Evolutionary conservation across 257 asterid genomes (phyloP), one percentile per base, ranked within the genome.

Genomic region (Solanum medicagineum): DNA sequence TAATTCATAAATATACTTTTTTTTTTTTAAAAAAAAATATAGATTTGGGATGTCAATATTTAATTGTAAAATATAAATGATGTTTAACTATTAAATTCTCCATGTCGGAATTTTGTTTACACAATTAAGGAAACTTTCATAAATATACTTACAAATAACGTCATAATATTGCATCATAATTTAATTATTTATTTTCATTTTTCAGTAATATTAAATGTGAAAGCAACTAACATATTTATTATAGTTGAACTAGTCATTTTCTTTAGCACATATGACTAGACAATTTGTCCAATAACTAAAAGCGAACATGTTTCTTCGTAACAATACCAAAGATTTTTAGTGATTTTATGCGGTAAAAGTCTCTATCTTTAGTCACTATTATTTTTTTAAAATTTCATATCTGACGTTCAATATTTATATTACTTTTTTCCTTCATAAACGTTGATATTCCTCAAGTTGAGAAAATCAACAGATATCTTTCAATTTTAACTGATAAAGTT

Each of bases 91-190:
- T 29, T 29, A 29, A 29, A 29, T 29, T 29, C 32, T 29, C 32
- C 32, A 29, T 29, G 32, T 29, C 32, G 32, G 32, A 29, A 29
- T 29, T 29, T 29, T 29, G 32, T 29, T 29, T 29, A 29, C 32
- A 29, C 54, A 68, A 81, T 22, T 53, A 20, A 19, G 68, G 83
- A 20, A 80, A 71, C 36, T 32, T 74, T 74, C 59, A 47, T 22
- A 74, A 74, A 45, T 26, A 49, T 60, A 24, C 42, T 24, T 63
- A 63, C n/a, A 70, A 40, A n/a, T 62, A 6, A 9, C 44, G 84
- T 86, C 86, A 83, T 65, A 20, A 54, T 17, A 32, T 74, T 83
- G 17, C 88, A 36, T 83, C 81, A 74, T 40, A 15, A 15, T 29
- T 6, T 47, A 10, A 16, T 54, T 8, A 13, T 47, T 22, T 74